Evolutionary conservation across 2,329 filamentous ascomycete genomes (phyloP).

Genomic region (Neocatenulostroma microsporum): DNA sequence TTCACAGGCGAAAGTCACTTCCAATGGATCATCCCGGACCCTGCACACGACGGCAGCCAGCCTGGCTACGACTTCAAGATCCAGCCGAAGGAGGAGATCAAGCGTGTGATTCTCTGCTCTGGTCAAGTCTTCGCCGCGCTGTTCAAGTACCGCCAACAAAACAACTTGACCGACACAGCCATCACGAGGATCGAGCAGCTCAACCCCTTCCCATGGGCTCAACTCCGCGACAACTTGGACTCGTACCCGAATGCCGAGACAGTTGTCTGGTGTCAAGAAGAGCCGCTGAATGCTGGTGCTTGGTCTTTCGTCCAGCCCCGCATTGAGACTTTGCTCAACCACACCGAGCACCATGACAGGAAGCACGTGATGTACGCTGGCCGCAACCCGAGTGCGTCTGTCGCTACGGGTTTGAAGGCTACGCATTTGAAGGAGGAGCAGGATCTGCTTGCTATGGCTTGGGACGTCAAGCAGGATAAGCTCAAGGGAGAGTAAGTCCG

Average conservation of each 20-base stretch:
- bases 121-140: constrained; percentile 91
- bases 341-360: constrained; percentile 84
- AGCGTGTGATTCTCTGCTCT: constrained; percentile 87
- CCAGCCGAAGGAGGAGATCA: constrained; percentile 74
- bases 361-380: constrained; percentile 98
- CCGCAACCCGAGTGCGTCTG: constrained; percentile 83
- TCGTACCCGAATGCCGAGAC: constrained; percentile 95
- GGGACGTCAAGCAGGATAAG: constrained; percentile 56
- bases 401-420: constrained; percentile 86
- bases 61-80: constrained; percentile 44
- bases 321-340: constrained; percentile 90
- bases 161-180: constrained; percentile 81
- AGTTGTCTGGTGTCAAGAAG: constrained; percentile 95
- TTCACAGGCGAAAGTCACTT: constrained; percentile 90
- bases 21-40: constrained; percentile 91
- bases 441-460: constrained; percentile 63
- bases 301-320: constrained; percentile 97
- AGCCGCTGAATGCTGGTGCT: constrained; percentile 92
- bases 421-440: constrained; percentile 88
- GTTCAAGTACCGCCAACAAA: constrained; percentile 79
- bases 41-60: constrained; percentile 64
- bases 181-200: constrained; percentile 96
- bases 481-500: constrained; percentile 58
- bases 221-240: constrained; percentile 93
- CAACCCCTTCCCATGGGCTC: constrained; percentile 97